phyloP scores from a whole-genome alignment of 306 rosid genomes.

The Lathyrus sativus region DNA sequence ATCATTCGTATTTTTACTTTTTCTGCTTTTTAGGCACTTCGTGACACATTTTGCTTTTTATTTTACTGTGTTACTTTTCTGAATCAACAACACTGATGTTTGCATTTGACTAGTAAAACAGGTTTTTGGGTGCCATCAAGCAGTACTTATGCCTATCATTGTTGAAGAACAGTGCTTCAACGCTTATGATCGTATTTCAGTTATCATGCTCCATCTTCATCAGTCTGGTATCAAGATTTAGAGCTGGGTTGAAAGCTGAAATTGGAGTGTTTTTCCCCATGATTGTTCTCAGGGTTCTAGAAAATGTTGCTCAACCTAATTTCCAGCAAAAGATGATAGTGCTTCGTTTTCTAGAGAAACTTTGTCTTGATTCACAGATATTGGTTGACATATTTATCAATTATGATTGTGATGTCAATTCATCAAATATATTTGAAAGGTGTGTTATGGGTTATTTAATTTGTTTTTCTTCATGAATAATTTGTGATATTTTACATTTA shows the following conservation, averaged over 20 bases:
- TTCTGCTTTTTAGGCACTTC: slow-evolving; percentile 28
- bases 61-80: slow-evolving; percentile 24
- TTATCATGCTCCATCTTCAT: slow-evolving; percentile 97
- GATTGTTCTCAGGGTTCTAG: slow-evolving; percentile 98
- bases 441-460: slow-evolving; percentile 43
- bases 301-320: slow-evolving; percentile 96
- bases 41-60: slow-evolving; percentile 25
- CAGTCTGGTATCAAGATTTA: slow-evolving; percentile 95
- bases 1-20: slow-evolving; percentile 4
- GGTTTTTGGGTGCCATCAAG: slow-evolving; percentile 99
- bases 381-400: slow-evolving; percentile 95
- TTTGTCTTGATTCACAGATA: slow-evolving; percentile 93
- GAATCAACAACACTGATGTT: slow-evolving; percentile 36
- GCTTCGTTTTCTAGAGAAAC: slow-evolving; percentile 95
- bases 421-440: slow-evolving; percentile 99
- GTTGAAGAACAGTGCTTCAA: slow-evolving; percentile 98
- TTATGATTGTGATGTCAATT: slow-evolving; percentile 98
- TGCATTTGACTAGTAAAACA: slow-evolving; percentile 61
- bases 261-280: slow-evolving; percentile 98
- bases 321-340: slow-evolving; percentile 98
- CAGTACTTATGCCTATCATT: slow-evolving; percentile 92
- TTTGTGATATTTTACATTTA: slow-evolving; percentile 20
- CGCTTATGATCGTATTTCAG: slow-evolving; percentile 91
- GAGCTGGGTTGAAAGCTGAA: slow-evolving; percentile 98
- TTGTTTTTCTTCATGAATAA: slow-evolving; percentile 21